These are phyloP conservation scores for Microstegium vimineum DNA, from an alignment of 176 grass and related monocot genomes.

Conservation along the genomic window DNA sequence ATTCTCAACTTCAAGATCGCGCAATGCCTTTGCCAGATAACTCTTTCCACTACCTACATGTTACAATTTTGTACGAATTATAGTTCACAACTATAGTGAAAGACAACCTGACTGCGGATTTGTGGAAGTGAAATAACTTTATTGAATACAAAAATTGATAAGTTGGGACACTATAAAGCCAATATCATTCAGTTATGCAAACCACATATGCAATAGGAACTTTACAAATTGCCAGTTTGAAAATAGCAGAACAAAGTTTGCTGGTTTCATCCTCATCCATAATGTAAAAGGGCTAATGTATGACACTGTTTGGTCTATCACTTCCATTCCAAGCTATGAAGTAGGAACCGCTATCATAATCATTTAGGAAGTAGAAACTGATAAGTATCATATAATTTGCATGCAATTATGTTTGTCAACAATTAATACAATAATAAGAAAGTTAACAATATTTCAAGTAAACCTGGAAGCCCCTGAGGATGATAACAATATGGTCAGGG, in stretches of 20 bases:
- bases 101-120: not conserved
- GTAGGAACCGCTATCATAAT: not conserved
- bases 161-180: not conserved
- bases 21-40: slow-evolving; percentile 85
- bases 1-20: slow-evolving; percentile 91
- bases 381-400: not conserved
- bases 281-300: slow-evolving; percentile 4
- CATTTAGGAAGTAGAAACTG: not conserved
- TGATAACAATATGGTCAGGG: slow-evolving; percentile 93
- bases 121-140: slow-evolving; percentile 19
- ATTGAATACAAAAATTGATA: not conserved
- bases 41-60: slow-evolving; percentile 94
- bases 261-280: not conserved
- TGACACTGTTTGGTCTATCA: not conserved
- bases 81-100: slow-evolving; percentile 6
- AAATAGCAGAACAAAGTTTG: not conserved
- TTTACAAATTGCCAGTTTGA: not conserved
- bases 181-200: not conserved
- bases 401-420: not conserved
- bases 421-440: not conserved
- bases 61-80: slow-evolving; percentile 12
- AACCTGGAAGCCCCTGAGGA: slow-evolving; percentile 96
- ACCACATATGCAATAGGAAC: not conserved
- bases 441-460: not conserved
- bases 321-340: not conserved